Evolutionary conservation across 345 rosid species (phyloP), one percentile per base, ranked within the genome.

Genomic region (Noccaea caerulescens): DNA sequence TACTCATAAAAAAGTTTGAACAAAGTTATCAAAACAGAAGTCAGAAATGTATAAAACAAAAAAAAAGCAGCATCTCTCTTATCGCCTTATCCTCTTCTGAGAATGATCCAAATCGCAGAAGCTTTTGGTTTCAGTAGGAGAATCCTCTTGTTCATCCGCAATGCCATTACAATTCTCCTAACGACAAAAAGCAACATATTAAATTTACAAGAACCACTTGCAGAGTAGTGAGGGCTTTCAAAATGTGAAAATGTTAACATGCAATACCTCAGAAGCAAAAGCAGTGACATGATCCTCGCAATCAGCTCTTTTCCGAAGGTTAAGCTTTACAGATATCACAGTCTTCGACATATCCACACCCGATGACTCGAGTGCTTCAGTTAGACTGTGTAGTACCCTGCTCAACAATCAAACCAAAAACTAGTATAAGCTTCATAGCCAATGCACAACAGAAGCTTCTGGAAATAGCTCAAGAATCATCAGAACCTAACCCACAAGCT

Each of bases 301-400:
- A 57, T 69, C 82, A 64, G 52, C 63, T 30, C 33, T 81, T 79
- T 82, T 91, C 50, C 83, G 71, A 32, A 88, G 86, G 79, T 81
- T 86, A 75, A 91, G 75, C 69, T 86, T 81, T 71, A 91, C 93
- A 11, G 88, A 79, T 72, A 91, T 80, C 74, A 60, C 79, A 36
- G 92, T 76, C 73, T 80, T 85, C 20, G 91, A 79, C 75, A 88
- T 30, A 64, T 91, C 85, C 77, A 91, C 90, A 46, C 93, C 91
- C 3, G 89, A 84, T 32, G 88, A 84, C 55, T 63, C 86, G 69
- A 91, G 80, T 25, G 82, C 84, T 75, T 81, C 81, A 43, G 84
- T 86, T 79, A 91, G 68, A 45, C 70, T 75, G 52, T 78, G 68
- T 72, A 80, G 73, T 65, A 91, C 56, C 87, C 97, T 88, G 87